phyloP scores from a whole-genome alignment of 2,329 filamentous ascomycete genomes.

The Phialocephala subalpina region DNA sequence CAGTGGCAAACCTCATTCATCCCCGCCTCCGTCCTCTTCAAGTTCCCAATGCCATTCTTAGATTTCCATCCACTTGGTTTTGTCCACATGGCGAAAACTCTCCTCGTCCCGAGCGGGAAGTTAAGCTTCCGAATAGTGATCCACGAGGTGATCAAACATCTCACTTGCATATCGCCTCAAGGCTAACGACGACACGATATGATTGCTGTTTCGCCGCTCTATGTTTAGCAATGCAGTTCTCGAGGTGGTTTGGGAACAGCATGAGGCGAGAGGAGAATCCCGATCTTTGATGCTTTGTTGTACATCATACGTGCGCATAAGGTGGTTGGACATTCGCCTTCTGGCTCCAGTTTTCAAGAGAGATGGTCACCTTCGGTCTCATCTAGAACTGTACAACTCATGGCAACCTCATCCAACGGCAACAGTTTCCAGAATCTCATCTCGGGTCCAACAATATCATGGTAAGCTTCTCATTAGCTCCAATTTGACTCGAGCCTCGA shows the following conservation, averaged over 20 bases:
- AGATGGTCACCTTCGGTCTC: no score
- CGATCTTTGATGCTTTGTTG: not conserved
- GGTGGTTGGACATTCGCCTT: no score
- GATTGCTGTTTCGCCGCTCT: slow-evolving; percentile 2
- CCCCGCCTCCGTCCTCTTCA: not conserved
- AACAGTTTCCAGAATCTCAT: no score
- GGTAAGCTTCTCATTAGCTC: no score
- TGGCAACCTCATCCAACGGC: no score
- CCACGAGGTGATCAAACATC: slow-evolving; percentile 6
- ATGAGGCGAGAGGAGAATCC: no score
- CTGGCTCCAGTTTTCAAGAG: no score
- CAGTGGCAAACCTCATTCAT: not conserved
- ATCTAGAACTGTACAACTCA: no score
- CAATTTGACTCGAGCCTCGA: no score
- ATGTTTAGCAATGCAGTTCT: not conserved
- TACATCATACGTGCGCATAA: no score
- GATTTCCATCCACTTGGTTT: not conserved
- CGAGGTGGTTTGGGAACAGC: not conserved
- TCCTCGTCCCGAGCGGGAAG: not conserved
- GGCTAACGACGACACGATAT: not conserved
- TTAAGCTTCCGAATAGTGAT: slow-evolving; percentile 1
- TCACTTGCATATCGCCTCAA: not conserved
- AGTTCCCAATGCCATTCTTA: not conserved
- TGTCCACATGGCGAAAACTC: not conserved
- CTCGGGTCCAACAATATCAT: no score